Percentiles rank a stretch among this genome's conserved stretches.
Conservation (phyloP, 768 basidiomycete genomes). For the Terana coerulea region DNA sequence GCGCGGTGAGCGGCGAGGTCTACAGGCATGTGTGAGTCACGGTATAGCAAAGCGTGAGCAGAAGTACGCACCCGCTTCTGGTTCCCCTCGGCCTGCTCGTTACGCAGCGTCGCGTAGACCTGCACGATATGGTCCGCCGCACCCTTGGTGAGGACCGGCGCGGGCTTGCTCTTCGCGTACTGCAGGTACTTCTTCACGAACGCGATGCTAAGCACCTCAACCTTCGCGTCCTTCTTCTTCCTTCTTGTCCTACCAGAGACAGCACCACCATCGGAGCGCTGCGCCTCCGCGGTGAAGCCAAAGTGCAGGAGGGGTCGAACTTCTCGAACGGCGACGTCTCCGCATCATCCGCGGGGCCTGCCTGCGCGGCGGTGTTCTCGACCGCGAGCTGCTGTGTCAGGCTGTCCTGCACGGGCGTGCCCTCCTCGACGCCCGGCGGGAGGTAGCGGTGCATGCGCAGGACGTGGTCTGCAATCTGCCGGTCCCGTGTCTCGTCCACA, state of each 20-base stretch:
- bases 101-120: conserved; percentile 87
- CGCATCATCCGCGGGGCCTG: conserved; percentile 43
- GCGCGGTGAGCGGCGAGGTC: conserved; percentile 97
- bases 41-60: neutral
- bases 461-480: conserved; percentile 95
- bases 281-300: conserved; percentile 53
- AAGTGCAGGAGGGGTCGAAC: conserved; percentile 91
- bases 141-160: conserved; percentile 85
- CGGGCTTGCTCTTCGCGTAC: conserved; percentile 86
- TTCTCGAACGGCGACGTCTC: conserved; percentile 91
- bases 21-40: conserved; percentile 29
- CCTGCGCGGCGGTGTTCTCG: conserved; percentile 42
- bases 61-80: conserved; percentile 64
- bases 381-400: conserved; percentile 85
- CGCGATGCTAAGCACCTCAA: conserved; percentile 85
- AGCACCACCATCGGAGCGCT: conserved; percentile 37
- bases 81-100: conserved; percentile 88
- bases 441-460: conserved; percentile 96
- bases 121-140: conserved; percentile 93
- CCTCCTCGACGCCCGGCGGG: conserved; percentile 95
- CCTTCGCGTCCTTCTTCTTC: conserved; percentile 47
- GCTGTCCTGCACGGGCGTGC: conserved; percentile 84
- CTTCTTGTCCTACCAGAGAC: conserved; percentile 43
- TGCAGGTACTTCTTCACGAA: conserved; percentile 99
- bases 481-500: conserved; percentile 91